phyloP scores from a whole-genome alignment of 2,329 filamentous ascomycete species.

The Fusarium robinianum region DNA sequence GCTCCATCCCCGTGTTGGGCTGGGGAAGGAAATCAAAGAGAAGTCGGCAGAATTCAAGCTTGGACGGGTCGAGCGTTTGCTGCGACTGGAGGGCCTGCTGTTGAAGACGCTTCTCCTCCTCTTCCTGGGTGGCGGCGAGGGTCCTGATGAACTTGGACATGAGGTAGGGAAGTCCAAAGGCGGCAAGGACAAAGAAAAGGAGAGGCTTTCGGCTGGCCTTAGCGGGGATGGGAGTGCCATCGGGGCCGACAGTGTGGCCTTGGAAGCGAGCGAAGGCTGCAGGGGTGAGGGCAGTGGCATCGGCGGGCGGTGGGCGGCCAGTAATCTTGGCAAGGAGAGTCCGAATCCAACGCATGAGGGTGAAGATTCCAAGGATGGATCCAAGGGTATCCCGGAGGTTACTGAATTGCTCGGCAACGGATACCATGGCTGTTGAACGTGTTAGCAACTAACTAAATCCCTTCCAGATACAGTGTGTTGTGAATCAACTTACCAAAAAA shows the following conservation, averaged over 20 bases:
- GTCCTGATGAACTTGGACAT: constrained; percentile 95
- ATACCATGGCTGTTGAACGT: constrained; percentile 80
- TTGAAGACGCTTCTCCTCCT: constrained; percentile 68
- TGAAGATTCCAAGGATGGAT: constrained; percentile 93
- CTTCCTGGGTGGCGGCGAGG: constrained; percentile 81
- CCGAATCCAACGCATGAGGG: constrained; percentile 90
- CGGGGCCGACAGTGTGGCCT: constrained; percentile 62
- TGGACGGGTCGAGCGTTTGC: constrained; percentile 76
- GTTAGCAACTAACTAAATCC: constrained; percentile 16
- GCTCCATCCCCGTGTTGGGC: constrained; percentile 71
- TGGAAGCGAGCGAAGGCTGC: constrained; percentile 90
- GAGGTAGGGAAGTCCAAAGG: constrained; percentile 93
- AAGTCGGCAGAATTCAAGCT: constrained; percentile 95
- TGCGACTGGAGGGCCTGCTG: constrained; percentile 56
- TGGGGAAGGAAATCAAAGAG: constrained; percentile 93
- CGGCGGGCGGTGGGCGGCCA: constrained; percentile 85
- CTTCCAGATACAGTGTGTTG: not conserved
- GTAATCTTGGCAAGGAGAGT: constrained; percentile 91
- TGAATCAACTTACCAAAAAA: constrained; percentile 78
- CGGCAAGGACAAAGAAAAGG: constrained; percentile 91
- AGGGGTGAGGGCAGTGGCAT: constrained; percentile 84
- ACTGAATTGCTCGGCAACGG: constrained; percentile 95
- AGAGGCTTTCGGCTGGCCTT: constrained; percentile 93
- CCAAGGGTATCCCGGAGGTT: constrained; percentile 92
- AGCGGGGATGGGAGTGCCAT: constrained; percentile 68